Conservation (phyloP, 495 filamentous ascomycete genomes). For the Penicillium cataractarum region DNA sequence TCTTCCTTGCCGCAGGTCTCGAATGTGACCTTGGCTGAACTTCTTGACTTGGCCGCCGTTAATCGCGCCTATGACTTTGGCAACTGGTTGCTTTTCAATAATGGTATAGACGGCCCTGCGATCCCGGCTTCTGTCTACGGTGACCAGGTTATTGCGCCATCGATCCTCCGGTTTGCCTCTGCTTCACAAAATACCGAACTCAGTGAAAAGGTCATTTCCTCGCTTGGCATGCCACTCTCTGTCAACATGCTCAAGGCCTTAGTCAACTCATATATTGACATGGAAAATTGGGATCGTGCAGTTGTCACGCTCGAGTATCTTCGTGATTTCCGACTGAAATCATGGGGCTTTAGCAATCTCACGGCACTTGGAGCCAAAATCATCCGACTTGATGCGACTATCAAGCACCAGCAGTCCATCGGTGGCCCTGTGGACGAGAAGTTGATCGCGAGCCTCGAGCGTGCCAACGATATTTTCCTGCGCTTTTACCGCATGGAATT, state of each 20-base stretch:
- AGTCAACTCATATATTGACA: conserved; percentile 51
- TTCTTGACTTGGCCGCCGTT: conserved; percentile 58
- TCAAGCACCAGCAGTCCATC: conserved; percentile 15
- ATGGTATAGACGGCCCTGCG: conserved; percentile 60
- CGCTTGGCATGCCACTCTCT: conserved; percentile 42
- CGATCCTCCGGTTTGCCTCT: conserved; percentile 60
- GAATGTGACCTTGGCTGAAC: conserved; percentile 44
- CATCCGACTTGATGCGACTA: conserved; percentile 37
- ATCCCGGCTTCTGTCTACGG: conserved; percentile 53
- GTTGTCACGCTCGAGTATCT: conserved; percentile 47
- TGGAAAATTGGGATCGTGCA: conserved; percentile 52
- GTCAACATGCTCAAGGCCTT: conserved; percentile 53
- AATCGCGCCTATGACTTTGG: conserved; percentile 53
- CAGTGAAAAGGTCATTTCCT: conserved; percentile 45
- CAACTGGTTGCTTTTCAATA: conserved; percentile 56
- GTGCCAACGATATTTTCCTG: conserved; percentile 39
- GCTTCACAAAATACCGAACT: conserved; percentile 53
- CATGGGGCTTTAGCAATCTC: conserved; percentile 55
- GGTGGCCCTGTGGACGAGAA: conserved; percentile 13
- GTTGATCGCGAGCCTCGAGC: conserved; percentile 17
- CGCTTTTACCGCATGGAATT: conserved; percentile 41
- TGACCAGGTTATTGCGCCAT: conserved; percentile 53
- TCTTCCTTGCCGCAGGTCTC: conserved; percentile 53
- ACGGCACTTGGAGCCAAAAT: conserved; percentile 46
- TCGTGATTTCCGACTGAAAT: conserved; percentile 39